phyloP scores from a whole-genome alignment of 345 rosid genomes.

The Eucalyptus fibrosa region DNA sequence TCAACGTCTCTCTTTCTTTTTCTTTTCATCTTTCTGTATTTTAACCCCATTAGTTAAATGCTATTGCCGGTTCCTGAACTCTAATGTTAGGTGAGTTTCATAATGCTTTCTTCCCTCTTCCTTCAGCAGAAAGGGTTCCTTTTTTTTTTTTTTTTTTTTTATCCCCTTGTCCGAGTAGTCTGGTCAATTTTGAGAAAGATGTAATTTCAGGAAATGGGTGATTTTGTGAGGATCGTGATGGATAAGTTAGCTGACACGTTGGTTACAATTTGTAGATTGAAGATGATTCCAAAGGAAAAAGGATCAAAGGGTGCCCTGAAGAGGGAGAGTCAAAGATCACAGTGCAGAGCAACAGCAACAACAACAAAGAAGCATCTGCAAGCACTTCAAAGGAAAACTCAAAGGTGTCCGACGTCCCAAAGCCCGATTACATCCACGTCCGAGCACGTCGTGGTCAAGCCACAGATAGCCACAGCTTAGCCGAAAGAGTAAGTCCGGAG shows the following conservation, averaged over 20 bases:
- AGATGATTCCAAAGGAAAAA: slow-evolving; percentile 22
- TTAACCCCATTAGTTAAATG: not conserved
- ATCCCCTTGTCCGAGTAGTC: not conserved
- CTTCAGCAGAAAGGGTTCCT: not conserved
- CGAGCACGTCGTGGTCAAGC: slow-evolving; percentile 98
- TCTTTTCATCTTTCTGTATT: not conserved
- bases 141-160: not conserved
- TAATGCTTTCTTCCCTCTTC: not conserved
- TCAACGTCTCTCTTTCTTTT: not conserved
- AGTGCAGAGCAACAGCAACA: slow-evolving; percentile 26
- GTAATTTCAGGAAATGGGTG: not conserved
- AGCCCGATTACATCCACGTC: slow-evolving; percentile 87
- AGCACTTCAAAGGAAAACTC: slow-evolving; percentile 56
- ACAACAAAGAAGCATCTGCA: slow-evolving; percentile 26
- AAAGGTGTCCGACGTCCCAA: slow-evolving; percentile 45
- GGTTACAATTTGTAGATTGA: slow-evolving; percentile 13
- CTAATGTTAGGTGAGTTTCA: not conserved
- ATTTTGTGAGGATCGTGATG: not conserved
- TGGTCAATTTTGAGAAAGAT: not conserved
- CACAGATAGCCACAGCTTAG: slow-evolving; percentile 96
- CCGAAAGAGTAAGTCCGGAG: slow-evolving; percentile 69
- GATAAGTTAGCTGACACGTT: not conserved
- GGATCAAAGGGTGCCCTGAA: slow-evolving; percentile 18
- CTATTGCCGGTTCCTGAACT: not conserved
- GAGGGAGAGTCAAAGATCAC: slow-evolving; percentile 51